Evolutionary conservation across 1,284 basidiomycete genomes (phyloP), one percentile per base, ranked within the genome.

Genomic region (Cerioporus squamosus): DNA sequence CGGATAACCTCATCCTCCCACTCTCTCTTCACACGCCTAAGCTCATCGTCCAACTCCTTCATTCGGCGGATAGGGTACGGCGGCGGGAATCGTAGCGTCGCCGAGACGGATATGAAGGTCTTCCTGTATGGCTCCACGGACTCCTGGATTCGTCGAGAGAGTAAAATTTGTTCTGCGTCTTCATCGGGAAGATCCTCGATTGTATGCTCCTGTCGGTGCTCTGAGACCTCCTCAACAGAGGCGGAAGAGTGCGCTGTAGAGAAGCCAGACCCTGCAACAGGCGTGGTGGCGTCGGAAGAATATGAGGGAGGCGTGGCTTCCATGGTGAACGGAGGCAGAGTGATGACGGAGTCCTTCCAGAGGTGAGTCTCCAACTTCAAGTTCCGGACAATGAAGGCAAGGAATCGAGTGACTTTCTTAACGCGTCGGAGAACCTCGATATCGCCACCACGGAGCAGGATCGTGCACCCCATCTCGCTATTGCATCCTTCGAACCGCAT

Each of bases 401-500:
- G 84, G 76, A 98, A 95, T 39, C 93, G 83, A 20, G 95, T 91
- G 53, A 99, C 91, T 68, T 91, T 90, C 80, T 99, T 99, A 71
- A 99, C 84, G 43, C 90, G 88, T 51, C 83, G 83, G 54, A 99
- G 79, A 1, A 87, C 91, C 39, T 87, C 85, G 57, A 91, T 80
- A 69, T 95, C 85, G 10, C 86, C 95, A n/a, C 97, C 97, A 44
- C 97, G 85, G 24, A 99, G 75, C 26, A 99, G 83, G 64, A 99
- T 90, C 0, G 96, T 98, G 66, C 95, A 97, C 0, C 96, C 95
- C 79, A 95, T 91, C 65, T 97, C 93, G 52, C 87, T 85, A 68
- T 87, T 90, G 68, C 95, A 97, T 0, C 97, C 97, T 73, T 97
- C 95, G 69, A 99, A 98, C 2, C 97, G 89, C 93, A 99, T 96